Evolutionary conservation across 2,329 filamentous ascomycete genomes (phyloP).

Genomic region (Simplicillium sp.): DNA sequence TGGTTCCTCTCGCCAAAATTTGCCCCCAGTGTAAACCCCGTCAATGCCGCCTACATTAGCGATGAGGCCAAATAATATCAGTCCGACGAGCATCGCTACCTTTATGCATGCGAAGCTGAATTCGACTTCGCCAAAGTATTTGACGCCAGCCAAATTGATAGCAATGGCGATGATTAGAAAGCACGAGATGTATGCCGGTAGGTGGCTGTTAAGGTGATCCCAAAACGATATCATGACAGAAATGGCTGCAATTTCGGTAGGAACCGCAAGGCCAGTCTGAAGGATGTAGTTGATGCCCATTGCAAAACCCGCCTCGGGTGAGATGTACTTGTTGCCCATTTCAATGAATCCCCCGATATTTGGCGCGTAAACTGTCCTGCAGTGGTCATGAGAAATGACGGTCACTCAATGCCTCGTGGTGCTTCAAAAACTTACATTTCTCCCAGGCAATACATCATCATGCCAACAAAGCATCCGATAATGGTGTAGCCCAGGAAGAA

Average conservation of each 20-base stretch:
- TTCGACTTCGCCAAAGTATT: conserved; percentile 35
- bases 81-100: conserved; percentile 27
- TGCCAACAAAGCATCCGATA: conserved; percentile 8
- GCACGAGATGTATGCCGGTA: conserved; percentile 8
- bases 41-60: conserved; percentile 25
- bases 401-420: too few relatives aligned
- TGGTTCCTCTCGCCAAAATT: conserved; percentile 27
- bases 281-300: conserved; percentile 14
- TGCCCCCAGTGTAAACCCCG: conserved; percentile 27
- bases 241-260: conserved; percentile 11
- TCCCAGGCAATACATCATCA: conserved; percentile 11
- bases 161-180: conserved; percentile 10
- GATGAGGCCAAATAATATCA: conserved; percentile 27
- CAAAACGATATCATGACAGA: conserved; percentile 13
- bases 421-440: conserved; percentile 9
- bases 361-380: conserved; percentile 12
- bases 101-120: conserved; percentile 36
- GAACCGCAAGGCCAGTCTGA: conserved; percentile 11
- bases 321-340: conserved; percentile 14
- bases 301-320: conserved; percentile 12
- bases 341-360: conserved; percentile 15
- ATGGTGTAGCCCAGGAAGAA: conserved; percentile 9
- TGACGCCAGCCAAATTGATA: conserved; percentile 16
- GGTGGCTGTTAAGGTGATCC: conserved; percentile 8
- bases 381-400: not conserved